phyloP scores from a whole-genome alignment of 2,329 filamentous ascomycete genomes.

The Hymenoscyphus albidus region DNA sequence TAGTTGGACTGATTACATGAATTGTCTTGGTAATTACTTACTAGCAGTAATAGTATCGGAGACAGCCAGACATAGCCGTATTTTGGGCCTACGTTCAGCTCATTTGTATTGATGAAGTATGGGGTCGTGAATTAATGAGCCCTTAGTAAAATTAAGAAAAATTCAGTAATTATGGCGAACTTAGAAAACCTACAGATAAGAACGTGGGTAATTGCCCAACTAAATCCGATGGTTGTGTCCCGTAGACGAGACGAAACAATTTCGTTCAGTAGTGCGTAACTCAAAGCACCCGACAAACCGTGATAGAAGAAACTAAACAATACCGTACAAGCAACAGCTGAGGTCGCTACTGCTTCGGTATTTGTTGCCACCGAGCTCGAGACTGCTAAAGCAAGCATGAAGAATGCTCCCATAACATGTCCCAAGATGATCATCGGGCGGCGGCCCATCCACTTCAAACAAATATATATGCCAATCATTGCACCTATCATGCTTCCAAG shows the following conservation, averaged over 20 bases:
- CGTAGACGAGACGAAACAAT: constrained; percentile 6
- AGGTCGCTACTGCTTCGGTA: not conserved
- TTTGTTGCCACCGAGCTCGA: not conserved
- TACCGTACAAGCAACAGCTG: not conserved
- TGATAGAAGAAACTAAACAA: not conserved
- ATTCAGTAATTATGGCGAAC: not conserved
- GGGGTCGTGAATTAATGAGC: constrained; percentile 11
- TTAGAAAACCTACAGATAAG: not conserved
- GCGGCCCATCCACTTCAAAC: not conserved
- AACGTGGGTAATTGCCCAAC: constrained; percentile 6
- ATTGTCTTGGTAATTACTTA: not conserved
- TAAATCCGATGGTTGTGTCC: constrained; percentile 9
- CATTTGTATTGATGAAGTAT: constrained; percentile 14
- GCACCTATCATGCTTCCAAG: not conserved
- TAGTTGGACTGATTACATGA: not conserved
- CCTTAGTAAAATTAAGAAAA: not conserved
- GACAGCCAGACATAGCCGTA: not conserved
- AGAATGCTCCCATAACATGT: not conserved
- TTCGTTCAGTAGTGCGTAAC: constrained; percentile 9
- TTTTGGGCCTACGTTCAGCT: not conserved
- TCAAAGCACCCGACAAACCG: not conserved
- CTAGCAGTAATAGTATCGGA: not conserved
- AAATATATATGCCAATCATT: constrained; percentile 6
- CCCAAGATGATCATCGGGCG: constrained; percentile 2
- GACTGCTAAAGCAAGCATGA: constrained; percentile 7